Base-by-base conservation (phyloP, 2,329 filamentous ascomycete species). In the Colletotrichum eleusines region DNA sequence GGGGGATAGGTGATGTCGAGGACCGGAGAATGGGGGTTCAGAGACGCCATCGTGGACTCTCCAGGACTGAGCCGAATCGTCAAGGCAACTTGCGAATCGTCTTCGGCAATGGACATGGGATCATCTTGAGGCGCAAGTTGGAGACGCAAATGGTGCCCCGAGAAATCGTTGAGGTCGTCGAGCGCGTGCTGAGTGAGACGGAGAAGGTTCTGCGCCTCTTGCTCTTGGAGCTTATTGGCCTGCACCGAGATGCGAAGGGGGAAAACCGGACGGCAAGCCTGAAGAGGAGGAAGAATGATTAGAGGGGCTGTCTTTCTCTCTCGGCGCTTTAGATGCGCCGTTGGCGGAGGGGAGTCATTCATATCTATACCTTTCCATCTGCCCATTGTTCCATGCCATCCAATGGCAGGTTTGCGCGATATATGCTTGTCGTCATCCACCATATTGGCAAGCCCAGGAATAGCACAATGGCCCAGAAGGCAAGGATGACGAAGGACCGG, bases 381-480 rank as follows among this genome's bases (percentile, higher is more conserved):
- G 94, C 93, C 95, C 96, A 98, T 72, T 92, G 88, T 75, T 92
- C 88, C 96, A 99, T 99, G 65, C 91, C 88, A 77, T 92, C 88
- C 74, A 98, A 81, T 6, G 96, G 96, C 75, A 99, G 84, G 54
- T 90, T 87, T 16, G 95, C 95, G 66, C 96, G 89, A 80, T 97
- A 95, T 66, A 98, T 97, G 0, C 93, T 92, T 5, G 96, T 99
- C 0, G 96, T 98, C 80, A 90, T 91, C 90, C 94, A 97, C 96
- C 96, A 99, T 88, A 97, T 91, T 68, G 96, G 96, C 74, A 99
- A 80, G 3, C 96, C 96, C 7, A 99, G 83, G 38, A 92, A 87
- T 8, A 97, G 79, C 8, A 97, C 93, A 46, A 98, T 90, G 6
- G 90, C 84, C 96, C 96, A 99, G 81, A 98, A 98, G 11, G 95